Base-by-base conservation (phyloP, 177 flowering plant species). In the Tripterygium wilfordii region DNA sequence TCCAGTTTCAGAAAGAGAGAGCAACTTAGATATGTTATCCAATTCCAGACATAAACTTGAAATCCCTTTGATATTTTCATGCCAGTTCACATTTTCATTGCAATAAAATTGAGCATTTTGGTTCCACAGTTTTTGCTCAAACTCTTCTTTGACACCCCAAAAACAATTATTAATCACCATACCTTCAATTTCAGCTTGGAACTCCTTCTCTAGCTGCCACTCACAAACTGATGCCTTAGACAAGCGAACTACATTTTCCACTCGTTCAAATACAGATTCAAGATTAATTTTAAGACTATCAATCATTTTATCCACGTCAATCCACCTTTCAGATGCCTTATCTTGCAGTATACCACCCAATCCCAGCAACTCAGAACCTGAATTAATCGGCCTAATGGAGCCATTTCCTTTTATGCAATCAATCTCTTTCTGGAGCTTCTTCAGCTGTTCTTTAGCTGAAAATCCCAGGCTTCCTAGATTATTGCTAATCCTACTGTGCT, bases 31-130 rank as follows among this genome's bases (percentile, higher is more conserved):
- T 25, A 80, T 65, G 38, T 64, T 41, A 47, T 78, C 82, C 36
- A 92, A 53, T 37, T 88, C 88, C 44, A 64, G 65, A 3, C 84
- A 75, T 41, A 92, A 54, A 42, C 60, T 57, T 48, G 89, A 66
- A 29, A 92, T 65, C 27, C 71, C 80, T 48, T 73, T 65, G 10
- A 71, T 53, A 50, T 61, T 76, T 21, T 60, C 63, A 51, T 48
- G 22, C 61, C 58, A 61, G 12, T 60, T 55, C n/a, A 49, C 43
- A 42, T 28, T 62, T 49, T 50, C 65, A 46, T 24, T 56, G 26
- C 57, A 65, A 62, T 23, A 49, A 45, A 54, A 42, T 19, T 27
- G 48, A 48, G 57, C 63, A 50, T 48, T 62, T 51, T 72, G 69
- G 31, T 72, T 67, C 69, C 51, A 57, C 22, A 70, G 28, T 33